phyloP scores from a whole-genome alignment of 2,329 filamentous ascomycete genomes.

The Pseudogymnoascus sp. region DNA sequence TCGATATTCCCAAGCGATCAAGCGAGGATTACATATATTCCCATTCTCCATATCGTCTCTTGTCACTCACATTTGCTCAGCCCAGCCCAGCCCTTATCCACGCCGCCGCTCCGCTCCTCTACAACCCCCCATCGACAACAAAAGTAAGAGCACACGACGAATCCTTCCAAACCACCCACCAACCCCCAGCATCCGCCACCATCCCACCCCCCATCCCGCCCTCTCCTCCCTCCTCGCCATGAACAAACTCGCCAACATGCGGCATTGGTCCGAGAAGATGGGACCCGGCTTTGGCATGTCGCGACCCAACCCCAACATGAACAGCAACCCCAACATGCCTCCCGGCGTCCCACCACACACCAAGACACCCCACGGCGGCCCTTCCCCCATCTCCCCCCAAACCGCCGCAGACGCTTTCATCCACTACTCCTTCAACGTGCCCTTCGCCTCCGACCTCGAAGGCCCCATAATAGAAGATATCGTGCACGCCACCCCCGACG shows the following conservation, averaged over 20 bases:
- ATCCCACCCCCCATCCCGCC: conserved; percentile 14
- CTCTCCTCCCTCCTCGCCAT: conserved; percentile 37
- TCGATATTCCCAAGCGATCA: conserved; percentile 6
- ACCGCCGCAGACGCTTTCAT: conserved; percentile 68
- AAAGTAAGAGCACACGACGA: conserved; percentile 10
- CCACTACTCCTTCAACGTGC: conserved; percentile 94
- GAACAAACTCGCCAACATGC: conserved; percentile 65
- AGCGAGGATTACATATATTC: conserved; percentile 16
- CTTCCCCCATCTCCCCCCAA: conserved; percentile 54
- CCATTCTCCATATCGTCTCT: conserved; percentile 17
- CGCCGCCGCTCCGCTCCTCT: not conserved
- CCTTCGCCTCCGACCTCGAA: conserved; percentile 84
- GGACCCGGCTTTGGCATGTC: conserved; percentile 58
- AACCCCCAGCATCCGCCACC: conserved; percentile 24
- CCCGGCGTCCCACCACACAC: not conserved
- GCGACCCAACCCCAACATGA: conserved; percentile 31
- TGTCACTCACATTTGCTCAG: conserved; percentile 20
- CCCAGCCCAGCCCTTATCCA: conserved; percentile 16
- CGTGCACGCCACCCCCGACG: conserved; percentile 80
- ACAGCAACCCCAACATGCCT: not conserved
- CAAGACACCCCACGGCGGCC: conserved; percentile 40
- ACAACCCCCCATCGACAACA: not conserved
- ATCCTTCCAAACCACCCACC: conserved; percentile 17
- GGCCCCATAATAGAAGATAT: conserved; percentile 93
- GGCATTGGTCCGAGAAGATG: conserved; percentile 64